A percentile compares a stretch with the other conserved stretches of the same genome.
phyloP scores from a whole-genome alignment of 306 rosid genomes.

The Cicer chorassanicum region DNA sequence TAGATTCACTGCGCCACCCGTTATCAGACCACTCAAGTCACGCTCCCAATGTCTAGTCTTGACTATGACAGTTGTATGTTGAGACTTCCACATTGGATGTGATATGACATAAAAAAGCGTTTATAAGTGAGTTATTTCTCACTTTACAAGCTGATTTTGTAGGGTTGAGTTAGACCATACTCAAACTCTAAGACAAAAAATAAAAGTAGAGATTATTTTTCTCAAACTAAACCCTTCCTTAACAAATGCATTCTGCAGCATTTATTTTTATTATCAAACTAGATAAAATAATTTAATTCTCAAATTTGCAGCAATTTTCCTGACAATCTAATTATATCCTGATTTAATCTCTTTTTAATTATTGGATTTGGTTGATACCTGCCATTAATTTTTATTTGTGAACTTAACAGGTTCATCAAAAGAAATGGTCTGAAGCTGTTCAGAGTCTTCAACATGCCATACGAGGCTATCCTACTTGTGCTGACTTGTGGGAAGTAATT shows the following conservation, averaged over 20 bases:
- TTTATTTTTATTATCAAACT: conserved; percentile 18
- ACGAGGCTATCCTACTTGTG: conserved; percentile 78
- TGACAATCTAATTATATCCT: conserved; percentile 12
- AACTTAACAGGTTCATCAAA: conserved; percentile 58
- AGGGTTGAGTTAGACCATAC: background rate
- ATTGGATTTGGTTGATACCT: conserved; percentile 16
- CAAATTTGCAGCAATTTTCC: conserved; percentile 10
- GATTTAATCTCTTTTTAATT: conserved; percentile 22
- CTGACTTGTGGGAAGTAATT: conserved; percentile 87
- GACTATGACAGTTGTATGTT: no score
- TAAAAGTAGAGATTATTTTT: background rate
- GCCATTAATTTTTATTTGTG: conserved; percentile 14
- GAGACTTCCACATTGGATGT: no score
- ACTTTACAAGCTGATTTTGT: background rate
- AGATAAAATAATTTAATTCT: conserved; percentile 21
- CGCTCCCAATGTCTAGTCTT: no score
- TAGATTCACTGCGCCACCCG: no score
- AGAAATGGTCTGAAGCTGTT: conserved; percentile 82
- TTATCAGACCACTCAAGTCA: no score
- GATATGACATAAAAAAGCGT: no score
- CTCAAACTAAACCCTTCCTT: background rate
- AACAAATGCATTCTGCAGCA: conserved; percentile 7
- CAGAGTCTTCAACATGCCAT: conserved; percentile 90
- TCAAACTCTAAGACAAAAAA: background rate
- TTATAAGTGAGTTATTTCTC: background rate